phyloP scores from a whole-genome alignment of 768 basidiomycete species.

The Naganishia kalamii region DNA sequence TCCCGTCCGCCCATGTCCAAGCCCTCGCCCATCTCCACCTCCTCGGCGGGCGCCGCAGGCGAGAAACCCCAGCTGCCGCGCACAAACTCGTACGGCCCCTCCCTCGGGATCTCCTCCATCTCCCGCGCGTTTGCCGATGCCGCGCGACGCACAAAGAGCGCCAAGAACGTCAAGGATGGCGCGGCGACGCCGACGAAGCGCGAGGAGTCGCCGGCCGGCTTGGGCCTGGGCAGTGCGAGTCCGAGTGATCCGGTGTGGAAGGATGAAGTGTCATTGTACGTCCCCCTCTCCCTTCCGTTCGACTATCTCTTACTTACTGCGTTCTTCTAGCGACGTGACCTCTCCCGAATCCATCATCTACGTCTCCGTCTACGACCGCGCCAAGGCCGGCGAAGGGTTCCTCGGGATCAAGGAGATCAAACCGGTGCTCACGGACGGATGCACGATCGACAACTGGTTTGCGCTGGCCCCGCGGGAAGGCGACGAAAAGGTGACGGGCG shows the following conservation, averaged over 20 bases:
- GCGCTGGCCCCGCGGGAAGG: conserved; percentile 52
- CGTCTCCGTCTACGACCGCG: conserved; percentile 84
- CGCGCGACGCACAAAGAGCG: conserved; percentile 36
- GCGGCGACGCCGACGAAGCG: conserved; percentile 26
- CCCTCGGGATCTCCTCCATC: conserved; percentile 43
- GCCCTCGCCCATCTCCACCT: not conserved
- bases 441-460: conserved; percentile 95
- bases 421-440: conserved; percentile 82
- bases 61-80: conserved; percentile 15
- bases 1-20: conserved; percentile 52
- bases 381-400: conserved; percentile 75
- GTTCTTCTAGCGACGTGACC: conserved; percentile 72
- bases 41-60: not conserved
- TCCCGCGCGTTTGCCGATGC: conserved; percentile 45
- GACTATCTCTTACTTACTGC: not conserved
- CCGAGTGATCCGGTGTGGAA: conserved; percentile 92
- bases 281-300: conserved; percentile 24
- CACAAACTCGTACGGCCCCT: conserved; percentile 27
- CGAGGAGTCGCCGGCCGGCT: not conserved
- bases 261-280: conserved; percentile 96
- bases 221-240: conserved; percentile 3
- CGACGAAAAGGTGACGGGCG: conserved; percentile 73
- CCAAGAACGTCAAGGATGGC: conserved; percentile 1
- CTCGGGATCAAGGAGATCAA: conserved; percentile 86
- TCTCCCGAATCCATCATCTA: conserved; percentile 75